Evolutionary conservation across 2,329 filamentous ascomycete species (phyloP).

Genomic region (Alternaria triticimaculans): DNA sequence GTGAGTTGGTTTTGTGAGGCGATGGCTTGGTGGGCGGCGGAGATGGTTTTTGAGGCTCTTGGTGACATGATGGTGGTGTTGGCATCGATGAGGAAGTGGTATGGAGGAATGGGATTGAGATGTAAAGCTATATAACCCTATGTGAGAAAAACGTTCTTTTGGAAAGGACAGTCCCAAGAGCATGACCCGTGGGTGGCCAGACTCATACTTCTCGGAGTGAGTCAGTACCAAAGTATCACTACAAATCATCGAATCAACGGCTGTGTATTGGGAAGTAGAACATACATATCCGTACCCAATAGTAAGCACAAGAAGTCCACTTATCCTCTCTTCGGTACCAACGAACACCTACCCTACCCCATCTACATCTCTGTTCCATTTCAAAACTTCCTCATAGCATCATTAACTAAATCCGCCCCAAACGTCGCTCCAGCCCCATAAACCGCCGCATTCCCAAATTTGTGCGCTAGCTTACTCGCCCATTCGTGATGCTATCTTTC

Average conservation of each 20-base stretch:
- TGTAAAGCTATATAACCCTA: neutral
- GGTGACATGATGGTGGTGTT: neutral
- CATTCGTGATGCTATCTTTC: conserved; percentile 24
- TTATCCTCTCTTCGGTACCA: neutral
- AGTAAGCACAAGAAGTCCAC: neutral
- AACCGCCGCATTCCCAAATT: conserved; percentile 28
- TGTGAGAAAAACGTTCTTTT: neutral
- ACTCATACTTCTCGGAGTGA: neutral
- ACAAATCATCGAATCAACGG: neutral
- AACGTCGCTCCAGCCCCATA: conserved; percentile 27
- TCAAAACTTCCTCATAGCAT: conserved; percentile 29
- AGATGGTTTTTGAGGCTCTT: neutral
- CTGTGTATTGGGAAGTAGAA: neutral
- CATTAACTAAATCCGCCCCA: conserved; percentile 26
- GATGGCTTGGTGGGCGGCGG: neutral
- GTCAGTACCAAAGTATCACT: neutral
- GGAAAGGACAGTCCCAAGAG: neutral
- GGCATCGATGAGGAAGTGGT: neutral
- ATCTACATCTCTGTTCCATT: neutral
- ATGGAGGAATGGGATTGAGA: neutral
- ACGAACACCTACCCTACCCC: neutral
- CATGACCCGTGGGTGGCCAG: neutral
- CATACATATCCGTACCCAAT: neutral
- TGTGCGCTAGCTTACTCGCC: conserved; percentile 25
- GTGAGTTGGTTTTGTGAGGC: neutral